phyloP scores from a whole-genome alignment of 208 protist species.

The Leishmania arabica region DNA sequence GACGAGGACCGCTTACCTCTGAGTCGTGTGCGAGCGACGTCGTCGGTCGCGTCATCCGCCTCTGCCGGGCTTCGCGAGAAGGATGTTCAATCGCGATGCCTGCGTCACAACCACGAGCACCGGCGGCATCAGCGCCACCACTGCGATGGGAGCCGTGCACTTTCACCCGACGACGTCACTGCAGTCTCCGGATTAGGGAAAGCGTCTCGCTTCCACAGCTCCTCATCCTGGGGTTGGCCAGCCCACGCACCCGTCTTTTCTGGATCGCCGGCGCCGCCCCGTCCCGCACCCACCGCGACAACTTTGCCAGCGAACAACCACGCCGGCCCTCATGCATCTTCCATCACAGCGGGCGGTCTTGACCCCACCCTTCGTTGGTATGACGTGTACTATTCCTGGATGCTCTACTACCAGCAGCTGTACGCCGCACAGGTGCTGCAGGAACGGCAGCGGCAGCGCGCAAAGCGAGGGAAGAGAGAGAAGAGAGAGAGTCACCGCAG shows the following conservation, averaged over 20 bases:
- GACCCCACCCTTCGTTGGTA: constrained; percentile 45
- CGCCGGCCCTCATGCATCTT: neutral
- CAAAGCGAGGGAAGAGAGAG: neutral
- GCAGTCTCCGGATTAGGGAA: neutral
- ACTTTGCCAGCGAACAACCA: neutral
- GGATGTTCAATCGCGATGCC: neutral
- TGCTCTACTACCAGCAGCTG: constrained; percentile 68
- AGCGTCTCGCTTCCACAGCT: neutral
- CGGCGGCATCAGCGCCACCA: neutral
- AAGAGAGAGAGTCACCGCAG: neutral
- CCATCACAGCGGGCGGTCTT: neutral
- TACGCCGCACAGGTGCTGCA: constrained; percentile 36
- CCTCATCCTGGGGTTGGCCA: neutral
- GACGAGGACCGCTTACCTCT: neutral
- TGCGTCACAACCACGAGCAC: neutral
- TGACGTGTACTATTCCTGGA: constrained; percentile 61
- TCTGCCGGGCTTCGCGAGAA: neutral
- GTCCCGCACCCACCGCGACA: neutral
- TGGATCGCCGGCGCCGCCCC: neutral
- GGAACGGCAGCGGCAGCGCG: constrained; percentile 19
- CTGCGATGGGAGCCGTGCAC: neutral
- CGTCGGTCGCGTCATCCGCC: neutral
- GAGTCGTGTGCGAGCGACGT: neutral
- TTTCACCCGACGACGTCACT: neutral
- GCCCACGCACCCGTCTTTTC: neutral